These are phyloP conservation scores for Sporothrix pseudoabietina DNA, from an alignment of 2,329 filamentous ascomycete genomes.

Conservation along the genomic window DNA sequence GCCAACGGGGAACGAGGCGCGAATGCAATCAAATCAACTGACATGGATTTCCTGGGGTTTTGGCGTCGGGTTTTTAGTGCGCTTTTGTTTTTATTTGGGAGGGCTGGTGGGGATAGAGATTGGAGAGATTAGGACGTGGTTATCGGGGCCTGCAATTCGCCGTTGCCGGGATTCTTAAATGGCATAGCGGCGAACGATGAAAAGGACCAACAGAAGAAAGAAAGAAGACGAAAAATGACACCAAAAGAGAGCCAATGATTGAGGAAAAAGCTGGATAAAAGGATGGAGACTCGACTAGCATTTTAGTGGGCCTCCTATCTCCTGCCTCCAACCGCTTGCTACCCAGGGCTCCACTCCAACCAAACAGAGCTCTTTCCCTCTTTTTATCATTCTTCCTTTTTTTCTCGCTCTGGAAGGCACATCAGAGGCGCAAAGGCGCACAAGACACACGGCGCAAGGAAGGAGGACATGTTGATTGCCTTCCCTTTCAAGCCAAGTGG, in stretches of 20 bases:
- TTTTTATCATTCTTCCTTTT: background rate
- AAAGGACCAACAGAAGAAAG: background rate
- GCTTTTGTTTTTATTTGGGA: background rate
- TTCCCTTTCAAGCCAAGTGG: conserved; percentile 25
- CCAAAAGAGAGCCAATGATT: background rate
- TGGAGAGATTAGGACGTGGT: background rate
- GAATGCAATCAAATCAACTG: background rate
- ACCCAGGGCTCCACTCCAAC: conserved; percentile 2
- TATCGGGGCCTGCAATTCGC: background rate
- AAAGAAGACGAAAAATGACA: background rate
- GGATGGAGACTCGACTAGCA: background rate
- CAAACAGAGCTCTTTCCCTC: background rate
- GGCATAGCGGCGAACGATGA: background rate
- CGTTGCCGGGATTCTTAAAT: background rate
- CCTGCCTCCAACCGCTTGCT: background rate
- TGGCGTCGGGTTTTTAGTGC: background rate
- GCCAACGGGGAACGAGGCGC: background rate
- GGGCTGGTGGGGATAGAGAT: background rate
- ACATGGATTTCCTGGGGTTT: conserved; percentile 24
- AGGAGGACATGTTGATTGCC: conserved; percentile 17
- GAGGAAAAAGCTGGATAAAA: background rate
- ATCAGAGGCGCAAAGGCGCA: background rate
- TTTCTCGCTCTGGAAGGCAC: background rate
- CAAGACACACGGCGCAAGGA: background rate
- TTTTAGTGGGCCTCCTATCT: background rate